Conservation (phyloP, 202 grass and related monocot genomes). For the Sporobolus alterniflorus region DNA sequence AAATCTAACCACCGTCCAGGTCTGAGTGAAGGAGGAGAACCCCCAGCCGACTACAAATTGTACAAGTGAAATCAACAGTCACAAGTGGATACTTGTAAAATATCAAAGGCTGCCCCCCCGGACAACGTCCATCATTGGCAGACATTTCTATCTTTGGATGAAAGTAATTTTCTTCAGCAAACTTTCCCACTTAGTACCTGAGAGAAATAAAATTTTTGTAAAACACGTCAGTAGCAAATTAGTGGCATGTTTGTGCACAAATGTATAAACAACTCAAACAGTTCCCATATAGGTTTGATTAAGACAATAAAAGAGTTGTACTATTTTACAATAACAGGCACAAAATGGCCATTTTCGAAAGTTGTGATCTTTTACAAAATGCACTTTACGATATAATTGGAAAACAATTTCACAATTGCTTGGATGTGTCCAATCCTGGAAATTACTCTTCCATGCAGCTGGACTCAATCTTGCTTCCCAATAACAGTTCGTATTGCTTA, state of each 20-base stretch:
- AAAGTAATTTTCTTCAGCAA: slow-evolving; percentile 87
- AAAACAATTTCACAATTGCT: not conserved
- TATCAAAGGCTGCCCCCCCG: slow-evolving; percentile 92
- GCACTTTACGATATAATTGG: not conserved
- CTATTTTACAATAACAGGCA: not conserved
- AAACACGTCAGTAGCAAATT: not conserved
- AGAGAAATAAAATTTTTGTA: slow-evolving; percentile 22
- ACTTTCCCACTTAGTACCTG: slow-evolving; percentile 91
- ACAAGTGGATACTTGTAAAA: slow-evolving; percentile 72
- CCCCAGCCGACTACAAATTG: slow-evolving; percentile 79
- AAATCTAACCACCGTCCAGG: slow-evolving; percentile 94
- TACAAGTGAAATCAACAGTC: slow-evolving; percentile 3
- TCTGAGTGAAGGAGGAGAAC: slow-evolving; percentile 88
- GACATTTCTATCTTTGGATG: slow-evolving; percentile 92
- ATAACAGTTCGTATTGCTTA: not conserved
- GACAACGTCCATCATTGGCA: slow-evolving; percentile 99
- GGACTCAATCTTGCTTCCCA: not conserved
- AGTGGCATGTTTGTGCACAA: not conserved
- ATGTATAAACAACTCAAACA: not conserved
- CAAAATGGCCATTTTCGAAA: no score
- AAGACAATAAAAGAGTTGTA: slow-evolving; percentile 10
- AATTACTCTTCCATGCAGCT: not conserved
- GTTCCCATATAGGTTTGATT: not conserved
- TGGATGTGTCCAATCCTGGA: not conserved
- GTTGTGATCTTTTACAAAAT: not conserved